Evolutionary conservation across 345 rosid genomes (phyloP), one percentile per base, ranked within the genome.

Genomic region (Moricandia moricandioides): DNA sequence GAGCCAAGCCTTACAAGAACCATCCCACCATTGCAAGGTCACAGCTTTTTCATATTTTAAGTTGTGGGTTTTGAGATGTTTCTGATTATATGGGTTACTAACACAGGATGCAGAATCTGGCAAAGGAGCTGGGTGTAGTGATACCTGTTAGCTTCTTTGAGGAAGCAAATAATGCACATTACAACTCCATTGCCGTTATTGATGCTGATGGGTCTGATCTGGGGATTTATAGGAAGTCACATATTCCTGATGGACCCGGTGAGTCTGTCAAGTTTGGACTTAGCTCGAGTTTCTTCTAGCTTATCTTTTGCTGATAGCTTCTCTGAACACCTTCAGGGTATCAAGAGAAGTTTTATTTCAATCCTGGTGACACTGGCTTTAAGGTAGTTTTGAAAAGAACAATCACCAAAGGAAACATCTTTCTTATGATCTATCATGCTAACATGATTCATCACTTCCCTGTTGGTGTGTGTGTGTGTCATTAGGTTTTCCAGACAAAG

Each of bases 211-310:
- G 98, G 27, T 76, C 93, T 61, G 97, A 90, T 75, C 87, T 92
- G 43, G 96, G 97, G 47, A 84, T 92, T 37, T 94, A 90, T 68
- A 88, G 97, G 81, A 95, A 95, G 80, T 90, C 99, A 1, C 97
- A 92, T 87, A 90, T 94, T 82, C 97, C 97, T 8, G 97, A 90
- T 89, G 97, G 97, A 79, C 97, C 95, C 9, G 98, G 98, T 91
- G 58, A 74, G 70, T 70, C 7, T 73, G 70, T 70, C 7, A 37
- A 29, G 62, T 16, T 67, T 58, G 3, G 45, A 49, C 65, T 17
- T 59, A 43, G 71, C 37, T 78, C 33, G 40, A 67, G 40, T 35
- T 43, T 68, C 18, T 4, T 27, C 29, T 27, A 27, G 2, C 3
- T 27, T 29, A 3, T 29, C 2, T 39, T 39, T 39, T 39, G 13